Percentiles rank a stretch among this genome's conserved stretches.
Evolutionary conservation across 169 alveolate species (phyloP).

Genomic region (Eimeria praecox): DNA sequence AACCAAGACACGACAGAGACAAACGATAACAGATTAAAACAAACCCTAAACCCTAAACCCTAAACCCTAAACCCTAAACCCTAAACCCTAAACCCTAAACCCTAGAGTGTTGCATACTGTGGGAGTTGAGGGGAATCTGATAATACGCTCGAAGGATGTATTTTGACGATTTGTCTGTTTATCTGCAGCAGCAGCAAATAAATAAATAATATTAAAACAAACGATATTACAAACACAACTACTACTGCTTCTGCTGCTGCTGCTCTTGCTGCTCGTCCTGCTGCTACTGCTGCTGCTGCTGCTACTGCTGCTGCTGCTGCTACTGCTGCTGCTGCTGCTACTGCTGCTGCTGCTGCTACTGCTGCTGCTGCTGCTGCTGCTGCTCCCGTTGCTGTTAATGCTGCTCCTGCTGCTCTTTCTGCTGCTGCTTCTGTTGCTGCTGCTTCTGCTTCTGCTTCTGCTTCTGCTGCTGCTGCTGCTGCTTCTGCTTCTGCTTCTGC

Average conservation of each 20-base stretch:
- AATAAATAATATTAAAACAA: too few species aligned
- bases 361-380: background rate
- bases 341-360: background rate
- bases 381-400: background rate
- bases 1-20: background rate
- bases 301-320: background rate
- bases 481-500: background rate
- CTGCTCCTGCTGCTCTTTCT: background rate
- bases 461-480: constrained; percentile 4
- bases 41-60: too few species aligned
- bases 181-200: too few species aligned
- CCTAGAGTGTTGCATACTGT: background rate
- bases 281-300: background rate
- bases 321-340: constrained; percentile 3
- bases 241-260: background rate
- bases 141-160: constrained; percentile 21
- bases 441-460: background rate
- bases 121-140: constrained; percentile 13
- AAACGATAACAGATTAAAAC: background rate
- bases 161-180: too few species aligned
- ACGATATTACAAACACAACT: background rate
- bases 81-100: constrained; percentile 1
- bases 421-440: background rate
- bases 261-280: background rate
- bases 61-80: background rate